Conservation (phyloP, 163 green algal genomes). For the Picocystis sp. region DNA sequence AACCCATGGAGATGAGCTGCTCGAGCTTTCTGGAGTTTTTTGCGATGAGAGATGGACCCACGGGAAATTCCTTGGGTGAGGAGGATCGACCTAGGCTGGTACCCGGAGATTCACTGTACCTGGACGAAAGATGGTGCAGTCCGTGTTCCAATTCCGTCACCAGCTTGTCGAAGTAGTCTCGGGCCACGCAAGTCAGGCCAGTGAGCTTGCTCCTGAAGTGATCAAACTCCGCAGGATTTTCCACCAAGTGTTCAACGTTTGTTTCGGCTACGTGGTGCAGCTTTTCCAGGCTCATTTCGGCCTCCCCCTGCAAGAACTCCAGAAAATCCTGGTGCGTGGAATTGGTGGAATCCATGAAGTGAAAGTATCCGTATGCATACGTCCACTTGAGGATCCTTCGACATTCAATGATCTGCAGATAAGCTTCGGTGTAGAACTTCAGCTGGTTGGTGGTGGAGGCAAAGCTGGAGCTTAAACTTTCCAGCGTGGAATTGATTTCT, state of each 20-base stretch:
- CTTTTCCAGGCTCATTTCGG: constrained; percentile 57
- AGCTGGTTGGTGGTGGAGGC: constrained; percentile 1
- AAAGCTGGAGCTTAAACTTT: constrained; percentile 2
- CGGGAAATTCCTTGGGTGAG: too few species aligned
- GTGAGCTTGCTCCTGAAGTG: constrained; percentile 61
- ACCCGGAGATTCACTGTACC: too few species aligned
- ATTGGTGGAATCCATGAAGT: constrained; percentile 14
- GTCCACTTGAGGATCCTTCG: constrained; percentile 92
- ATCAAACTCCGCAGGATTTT: constrained; percentile 16
- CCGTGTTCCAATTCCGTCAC: constrained; percentile 70
- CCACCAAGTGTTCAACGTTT: constrained; percentile 24
- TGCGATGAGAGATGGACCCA: too few species aligned
- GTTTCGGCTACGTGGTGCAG: constrained; percentile 58
- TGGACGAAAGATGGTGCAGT: constrained; percentile 34
- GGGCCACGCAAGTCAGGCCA: constrained; percentile 64
- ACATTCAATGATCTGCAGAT: constrained; percentile 76
- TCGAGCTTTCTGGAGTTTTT: too few species aligned
- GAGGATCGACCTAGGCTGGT: too few species aligned
- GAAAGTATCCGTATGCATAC: constrained; percentile 89
- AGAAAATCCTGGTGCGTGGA: constrained; percentile 52
- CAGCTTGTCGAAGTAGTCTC: constrained; percentile 67
- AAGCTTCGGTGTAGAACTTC: constrained; percentile 2
- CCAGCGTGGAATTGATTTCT: too few species aligned
- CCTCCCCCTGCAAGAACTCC: constrained; percentile 79
- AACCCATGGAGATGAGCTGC: too few species aligned